Evolutionary conservation across 2,329 filamentous ascomycete species (phyloP), one percentile per base, ranked within the genome.

Genomic region (Epichloe bromicola): DNA sequence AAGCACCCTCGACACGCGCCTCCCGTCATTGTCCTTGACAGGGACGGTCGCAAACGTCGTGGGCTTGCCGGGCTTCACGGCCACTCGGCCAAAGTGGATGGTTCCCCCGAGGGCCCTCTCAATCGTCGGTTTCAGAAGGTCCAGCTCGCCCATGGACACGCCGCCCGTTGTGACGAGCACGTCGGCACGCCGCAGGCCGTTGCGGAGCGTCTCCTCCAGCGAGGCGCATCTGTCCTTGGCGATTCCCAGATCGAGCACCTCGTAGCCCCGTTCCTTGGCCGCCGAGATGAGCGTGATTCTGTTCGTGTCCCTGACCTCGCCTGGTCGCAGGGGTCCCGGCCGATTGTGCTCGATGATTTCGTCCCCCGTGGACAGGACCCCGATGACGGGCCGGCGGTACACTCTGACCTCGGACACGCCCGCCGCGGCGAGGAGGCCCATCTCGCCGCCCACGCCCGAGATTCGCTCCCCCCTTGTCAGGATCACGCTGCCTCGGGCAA

Each of bases 51-150:
- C 93, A 65, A 98, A 98, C 0, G 93, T 98, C 0, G 90, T 96
- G 2, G 93, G 93, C 68, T 97, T 98, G 4, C 93, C 93, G 0
- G 93, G 93, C 71, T 98, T 98, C 93, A 98, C 97, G 50, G 85
- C 80, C 3, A 98, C 93, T 3, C 93, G 85, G 23, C 93, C 93
- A 60, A 98, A 98, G 67, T 96, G 93, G 57, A 98, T 95, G 0
- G 84, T 93, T 7, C 93, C 93, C 89, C 89, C 88, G 1, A 98
- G 78, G 1, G 82, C 76, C 41, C 91, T 84, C 71, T 97, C 93
- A 60, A 98, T 87, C 0, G 91, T 97, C 0, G 93, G 91, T 65
- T 98, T 98, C 19, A 98, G 79, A 7, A 98, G 82, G 66, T 98
- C 93, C 2, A 96, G 80, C 69, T 98, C 93, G 51, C 93, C 93